Evolutionary conservation across 805 yeast genomes (phyloP).

Genomic region (Barnettozyma vustinii): DNA sequence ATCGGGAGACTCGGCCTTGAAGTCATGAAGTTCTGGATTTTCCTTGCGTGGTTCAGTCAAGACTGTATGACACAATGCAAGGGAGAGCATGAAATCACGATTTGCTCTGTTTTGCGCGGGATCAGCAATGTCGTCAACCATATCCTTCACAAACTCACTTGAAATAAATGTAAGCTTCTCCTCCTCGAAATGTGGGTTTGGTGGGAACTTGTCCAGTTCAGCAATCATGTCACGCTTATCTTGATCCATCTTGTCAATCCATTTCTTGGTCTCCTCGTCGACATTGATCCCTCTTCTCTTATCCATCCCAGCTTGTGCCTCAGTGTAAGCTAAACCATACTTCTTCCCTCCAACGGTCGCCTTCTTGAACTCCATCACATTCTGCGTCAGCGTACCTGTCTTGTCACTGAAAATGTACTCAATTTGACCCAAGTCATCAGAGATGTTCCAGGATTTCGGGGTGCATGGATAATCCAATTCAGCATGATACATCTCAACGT

Average conservation of each 20-base stretch:
- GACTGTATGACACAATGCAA: constrained; percentile 76
- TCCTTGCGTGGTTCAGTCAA: constrained; percentile 62
- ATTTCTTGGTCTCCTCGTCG: constrained; percentile 46
- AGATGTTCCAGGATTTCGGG: constrained; percentile 79
- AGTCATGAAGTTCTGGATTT: constrained; percentile 46
- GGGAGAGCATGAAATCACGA: constrained; percentile 68
- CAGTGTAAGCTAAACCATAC: constrained; percentile 79
- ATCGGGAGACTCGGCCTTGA: constrained; percentile 84
- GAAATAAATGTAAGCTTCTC: constrained; percentile 67
- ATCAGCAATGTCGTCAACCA: constrained; percentile 29
- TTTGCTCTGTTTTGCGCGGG: constrained; percentile 52
- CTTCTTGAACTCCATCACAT: constrained; percentile 80
- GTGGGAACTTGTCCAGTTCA: constrained; percentile 30
- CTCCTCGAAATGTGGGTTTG: constrained; percentile 38
- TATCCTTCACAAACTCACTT: constrained; percentile 54
- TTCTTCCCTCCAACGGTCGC: constrained; percentile 68
- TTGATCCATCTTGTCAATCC: constrained; percentile 44
- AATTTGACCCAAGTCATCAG: constrained; percentile 81
- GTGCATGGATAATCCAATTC: constrained; percentile 73
- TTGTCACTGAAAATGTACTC: constrained; percentile 82
- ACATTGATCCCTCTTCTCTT: constrained; percentile 73
- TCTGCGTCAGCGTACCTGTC: constrained; percentile 79
- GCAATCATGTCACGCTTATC: constrained; percentile 58
- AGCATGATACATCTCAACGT: constrained; percentile 63
- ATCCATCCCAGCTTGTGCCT: constrained; percentile 72